Base-by-base conservation (phyloP, 2,329 filamentous ascomycete species). In the Tolypocladium inflatum region DNA sequence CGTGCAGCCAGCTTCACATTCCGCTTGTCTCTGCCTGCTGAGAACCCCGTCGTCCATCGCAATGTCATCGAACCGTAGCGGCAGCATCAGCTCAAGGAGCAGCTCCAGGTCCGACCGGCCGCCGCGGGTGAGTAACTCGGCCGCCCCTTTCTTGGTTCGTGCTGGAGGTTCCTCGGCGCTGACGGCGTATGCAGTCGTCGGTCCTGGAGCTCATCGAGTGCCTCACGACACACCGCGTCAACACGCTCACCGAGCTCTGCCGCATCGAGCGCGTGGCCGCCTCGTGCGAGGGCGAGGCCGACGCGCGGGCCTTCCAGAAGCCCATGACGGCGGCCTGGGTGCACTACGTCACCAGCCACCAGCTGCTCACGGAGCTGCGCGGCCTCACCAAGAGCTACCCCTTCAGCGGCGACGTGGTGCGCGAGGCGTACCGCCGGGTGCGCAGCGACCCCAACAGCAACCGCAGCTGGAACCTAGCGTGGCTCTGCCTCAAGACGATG, bases 391-490 rank as follows among this genome's bases (percentile, higher is more conserved):
- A 76, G 19, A 82, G 81, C 64, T 90, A 88, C 64, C 86, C 87
- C 0, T 85, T 90, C 68, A 83, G 82, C 63, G 82, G 80, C 15
- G 83, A 85, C 54, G 78, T 87, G 39, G 68, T 90, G 2, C 78
- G 82, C 55, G 86, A 89, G 65, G 87, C 87, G 0, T 85, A 87
- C 65, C 71, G 74, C 57, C 76, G 85, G 26, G 87, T 91, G 3
- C 77, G 80, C 57, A 75, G 73, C 35, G 88, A 90, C 61, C 85
- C 86, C 0, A 74, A 79, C 21, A 87, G 84, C 62, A 85, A 84
- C 64, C 79, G 84, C 30, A 90, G 86, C 67, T 91, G 88, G 87
- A 91, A 91, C 67, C 77, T 88, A 64, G 88, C 86, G 48, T 91
- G 88, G 87, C 73, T 91, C 52, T 84, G 88, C 38, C 73, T 91